These are phyloP conservation scores for Neonectria faginata DNA, from an alignment of 2,329 filamentous ascomycete genomes.

Conservation along the genomic window DNA sequence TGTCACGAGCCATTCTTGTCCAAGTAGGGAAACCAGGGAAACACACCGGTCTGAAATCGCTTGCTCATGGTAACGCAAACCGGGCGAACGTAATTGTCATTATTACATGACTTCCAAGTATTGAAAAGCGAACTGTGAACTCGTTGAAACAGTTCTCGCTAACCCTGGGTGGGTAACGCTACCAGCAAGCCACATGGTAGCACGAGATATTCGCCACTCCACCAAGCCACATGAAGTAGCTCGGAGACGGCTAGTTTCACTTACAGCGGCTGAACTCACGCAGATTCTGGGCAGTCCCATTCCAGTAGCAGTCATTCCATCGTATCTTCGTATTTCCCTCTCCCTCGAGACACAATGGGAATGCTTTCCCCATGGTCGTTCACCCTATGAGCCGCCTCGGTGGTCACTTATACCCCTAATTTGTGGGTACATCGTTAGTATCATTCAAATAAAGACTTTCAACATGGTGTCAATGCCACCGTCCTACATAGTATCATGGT, in stretches of 20 bases:
- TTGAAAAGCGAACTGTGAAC: not conserved
- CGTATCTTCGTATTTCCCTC: not conserved
- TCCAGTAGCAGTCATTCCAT: not conserved
- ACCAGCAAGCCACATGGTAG: not conserved
- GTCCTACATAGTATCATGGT: not conserved
- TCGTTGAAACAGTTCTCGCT: not conserved
- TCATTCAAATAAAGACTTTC: not conserved
- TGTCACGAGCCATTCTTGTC: not conserved
- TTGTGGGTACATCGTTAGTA: not conserved
- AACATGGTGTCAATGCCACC: not conserved
- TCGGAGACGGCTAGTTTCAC: not conserved
- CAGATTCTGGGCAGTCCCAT: not conserved
- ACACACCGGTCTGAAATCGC: not conserved
- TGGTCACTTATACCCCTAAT: not conserved
- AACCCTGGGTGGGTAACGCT: not conserved
- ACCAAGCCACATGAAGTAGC: not conserved
- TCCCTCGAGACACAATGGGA: not conserved
- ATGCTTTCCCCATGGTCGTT: not conserved
- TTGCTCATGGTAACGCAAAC: not conserved
- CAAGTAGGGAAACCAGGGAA: not conserved
- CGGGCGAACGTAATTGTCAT: not conserved
- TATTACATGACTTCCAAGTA: not conserved
- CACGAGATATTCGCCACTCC: not conserved
- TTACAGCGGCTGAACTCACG: not conserved
- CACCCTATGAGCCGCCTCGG: not conserved